Evolutionary conservation across 2,329 filamentous ascomycete genomes (phyloP).

Genomic region (Claviceps sp.): DNA sequence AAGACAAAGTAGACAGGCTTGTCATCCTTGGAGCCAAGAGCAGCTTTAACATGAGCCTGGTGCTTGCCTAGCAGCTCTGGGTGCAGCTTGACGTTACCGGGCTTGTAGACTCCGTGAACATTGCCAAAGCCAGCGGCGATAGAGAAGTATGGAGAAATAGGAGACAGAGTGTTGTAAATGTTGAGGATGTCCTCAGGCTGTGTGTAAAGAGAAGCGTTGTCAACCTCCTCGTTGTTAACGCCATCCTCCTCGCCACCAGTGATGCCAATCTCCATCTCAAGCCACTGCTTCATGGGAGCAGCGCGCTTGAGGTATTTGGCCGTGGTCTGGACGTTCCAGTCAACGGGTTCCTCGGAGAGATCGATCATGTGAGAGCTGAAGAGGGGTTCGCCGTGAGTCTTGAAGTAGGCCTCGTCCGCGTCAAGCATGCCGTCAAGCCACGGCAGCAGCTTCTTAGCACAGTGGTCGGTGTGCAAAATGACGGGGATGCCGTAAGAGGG

Average conservation of each 20-base stretch:
- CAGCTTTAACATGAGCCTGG: constrained; percentile 79
- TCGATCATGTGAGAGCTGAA: constrained; percentile 99
- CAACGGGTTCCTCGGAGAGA: constrained; percentile 78
- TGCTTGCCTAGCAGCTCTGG: constrained; percentile 94
- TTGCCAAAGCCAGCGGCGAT: constrained; percentile 98
- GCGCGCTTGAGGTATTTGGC: constrained; percentile 87
- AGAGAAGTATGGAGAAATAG: constrained; percentile 92
- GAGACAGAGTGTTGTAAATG: constrained; percentile 74
- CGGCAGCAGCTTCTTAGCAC: constrained; percentile 97
- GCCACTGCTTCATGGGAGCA: constrained; percentile 95
- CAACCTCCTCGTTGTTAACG: constrained; percentile 95
- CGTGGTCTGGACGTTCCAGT: constrained; percentile 86
- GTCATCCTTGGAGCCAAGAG: constrained; percentile 55
- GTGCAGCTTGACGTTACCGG: constrained; percentile 91
- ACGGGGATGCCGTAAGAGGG: constrained; percentile 82
- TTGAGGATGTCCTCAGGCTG: constrained; percentile 92
- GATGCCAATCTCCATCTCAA: constrained; percentile 86
- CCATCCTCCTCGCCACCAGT: constrained; percentile 96
- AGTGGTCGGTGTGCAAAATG: constrained; percentile 94
- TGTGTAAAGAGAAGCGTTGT: constrained; percentile 95
- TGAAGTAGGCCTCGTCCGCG: constrained; percentile 90
- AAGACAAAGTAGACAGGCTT: constrained; percentile 99
- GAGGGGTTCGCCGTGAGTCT: constrained; percentile 79
- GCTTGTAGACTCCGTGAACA: constrained; percentile 98
- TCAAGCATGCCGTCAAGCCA: constrained; percentile 96